Percentiles rank a stretch among this genome's conserved stretches.
phyloP scores from a whole-genome alignment of 805 yeast genomes.

The Candida wancherniae region DNA sequence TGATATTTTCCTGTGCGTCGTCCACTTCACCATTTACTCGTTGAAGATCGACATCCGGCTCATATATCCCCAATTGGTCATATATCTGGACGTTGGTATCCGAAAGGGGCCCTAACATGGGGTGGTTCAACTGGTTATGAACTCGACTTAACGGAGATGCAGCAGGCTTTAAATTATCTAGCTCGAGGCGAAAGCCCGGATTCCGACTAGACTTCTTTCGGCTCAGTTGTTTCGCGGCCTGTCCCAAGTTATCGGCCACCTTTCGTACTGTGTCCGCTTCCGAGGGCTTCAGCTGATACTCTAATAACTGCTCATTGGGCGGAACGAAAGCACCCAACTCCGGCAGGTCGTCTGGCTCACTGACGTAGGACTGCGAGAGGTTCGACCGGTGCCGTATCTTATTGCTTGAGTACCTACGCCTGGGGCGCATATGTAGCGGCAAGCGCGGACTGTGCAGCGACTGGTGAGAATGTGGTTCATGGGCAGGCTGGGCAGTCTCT shows the following conservation, averaged over 20 bases:
- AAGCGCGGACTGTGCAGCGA: slow-evolving; percentile 2
- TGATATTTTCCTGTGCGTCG: slow-evolving; percentile 10
- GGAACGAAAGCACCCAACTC: slow-evolving; percentile 3
- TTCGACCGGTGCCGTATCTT: slow-evolving; percentile 12
- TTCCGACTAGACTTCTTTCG: slow-evolving; percentile 12
- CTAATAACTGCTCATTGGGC: slow-evolving; percentile 1
- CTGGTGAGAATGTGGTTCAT: slow-evolving; percentile 1
- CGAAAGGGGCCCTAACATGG: slow-evolving; percentile 17
- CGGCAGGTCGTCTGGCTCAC: slow-evolving; percentile 3
- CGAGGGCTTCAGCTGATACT: not conserved
- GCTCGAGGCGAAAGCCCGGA: slow-evolving; percentile 25
- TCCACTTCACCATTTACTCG: slow-evolving; percentile 6
- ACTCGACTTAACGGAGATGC: slow-evolving; percentile 8
- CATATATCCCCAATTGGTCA: slow-evolving; percentile 5
- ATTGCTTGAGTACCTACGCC: slow-evolving; percentile 5
- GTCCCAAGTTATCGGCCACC: not conserved
- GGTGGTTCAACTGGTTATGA: slow-evolving; percentile 12
- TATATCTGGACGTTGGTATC: slow-evolving; percentile 6
- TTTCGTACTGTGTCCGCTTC: slow-evolving; percentile 1
- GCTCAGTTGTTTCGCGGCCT: not conserved
- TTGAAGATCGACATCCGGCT: slow-evolving; percentile 8
- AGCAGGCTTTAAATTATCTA: slow-evolving; percentile 19
- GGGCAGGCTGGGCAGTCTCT: not conserved
- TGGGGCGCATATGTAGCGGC: no score
- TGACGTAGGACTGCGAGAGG: slow-evolving; percentile 5